These are phyloP conservation scores for Penicillium psychrosexuale DNA, from an alignment of 2,329 filamentous ascomycete species.

Conservation along the genomic window DNA sequence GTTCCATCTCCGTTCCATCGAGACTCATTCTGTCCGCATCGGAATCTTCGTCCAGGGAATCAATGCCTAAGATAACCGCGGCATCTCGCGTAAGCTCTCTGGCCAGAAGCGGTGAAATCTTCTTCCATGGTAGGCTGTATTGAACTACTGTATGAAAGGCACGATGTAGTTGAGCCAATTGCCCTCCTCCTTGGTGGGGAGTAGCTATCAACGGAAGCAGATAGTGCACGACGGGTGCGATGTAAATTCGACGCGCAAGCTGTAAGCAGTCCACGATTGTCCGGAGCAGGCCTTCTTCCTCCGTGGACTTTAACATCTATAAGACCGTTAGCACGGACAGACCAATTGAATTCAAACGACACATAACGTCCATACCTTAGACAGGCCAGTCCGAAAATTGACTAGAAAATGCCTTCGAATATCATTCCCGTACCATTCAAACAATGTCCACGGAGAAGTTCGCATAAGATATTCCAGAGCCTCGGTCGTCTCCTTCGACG, in stretches of 20 bases:
- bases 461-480: slow-evolving; percentile 35
- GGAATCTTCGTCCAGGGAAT: slow-evolving; percentile 27
- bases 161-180: slow-evolving; percentile 39
- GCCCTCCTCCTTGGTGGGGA: slow-evolving; percentile 29
- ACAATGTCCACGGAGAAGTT: slow-evolving; percentile 29
- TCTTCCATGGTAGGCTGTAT: slow-evolving; percentile 45
- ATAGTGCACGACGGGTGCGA: slow-evolving; percentile 35
- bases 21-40: slow-evolving; percentile 16
- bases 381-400: slow-evolving; percentile 35
- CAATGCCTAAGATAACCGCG: slow-evolving; percentile 43
- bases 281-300: slow-evolving; percentile 28
- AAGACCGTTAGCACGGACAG: slow-evolving; percentile 1
- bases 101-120: slow-evolving; percentile 45
- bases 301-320: slow-evolving; percentile 26
- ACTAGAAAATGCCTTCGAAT: slow-evolving; percentile 43
- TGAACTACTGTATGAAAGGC: slow-evolving; percentile 49
- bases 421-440: slow-evolving; percentile 46
- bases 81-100: slow-evolving; percentile 46
- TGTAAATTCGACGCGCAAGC: slow-evolving; percentile 38
- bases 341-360: not conserved
- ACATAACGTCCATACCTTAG: slow-evolving; percentile 27
- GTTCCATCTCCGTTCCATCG: slow-evolving; percentile 41
- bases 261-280: slow-evolving; percentile 36
- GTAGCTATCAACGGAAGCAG: slow-evolving; percentile 30
- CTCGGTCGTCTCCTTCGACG: slow-evolving; percentile 30